Percentiles rank a stretch among this genome's conserved stretches.
Conservation (phyloP, 1,139 yeast genomes). For the Torulaspora globosa region DNA sequence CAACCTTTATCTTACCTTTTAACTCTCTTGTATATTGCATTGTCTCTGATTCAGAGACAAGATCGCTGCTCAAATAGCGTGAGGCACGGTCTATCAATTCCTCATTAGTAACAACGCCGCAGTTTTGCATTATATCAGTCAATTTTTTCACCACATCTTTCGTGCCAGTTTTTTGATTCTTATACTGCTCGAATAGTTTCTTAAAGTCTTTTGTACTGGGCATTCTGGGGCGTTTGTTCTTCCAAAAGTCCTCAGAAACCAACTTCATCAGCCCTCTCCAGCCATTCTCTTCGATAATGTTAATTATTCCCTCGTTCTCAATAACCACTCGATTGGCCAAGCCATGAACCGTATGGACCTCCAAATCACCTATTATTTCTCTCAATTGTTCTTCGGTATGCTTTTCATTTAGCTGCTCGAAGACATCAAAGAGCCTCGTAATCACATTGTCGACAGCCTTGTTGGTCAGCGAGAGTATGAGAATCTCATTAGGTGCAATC, state of each 20-base stretch:
- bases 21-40: constrained; percentile 17
- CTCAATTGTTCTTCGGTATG: constrained; percentile 10
- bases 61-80: constrained; percentile 18
- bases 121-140: constrained; percentile 34
- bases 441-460: constrained; percentile 57
- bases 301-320: constrained; percentile 38
- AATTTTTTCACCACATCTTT: constrained; percentile 25
- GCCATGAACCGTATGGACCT: constrained; percentile 60
- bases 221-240: constrained; percentile 10
- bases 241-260: constrained; percentile 26
- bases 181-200: constrained; percentile 37
- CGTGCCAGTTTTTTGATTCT: constrained; percentile 18
- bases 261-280: constrained; percentile 44
- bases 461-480: constrained; percentile 68
- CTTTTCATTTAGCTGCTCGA: constrained; percentile 35
- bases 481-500: constrained; percentile 49
- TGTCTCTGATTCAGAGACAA: constrained; percentile 9
- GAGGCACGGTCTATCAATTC: constrained; percentile 40
- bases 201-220: constrained; percentile 39
- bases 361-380: constrained; percentile 38
- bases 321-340: constrained; percentile 50
- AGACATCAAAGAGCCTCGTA: constrained; percentile 37
- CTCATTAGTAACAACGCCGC: constrained; percentile 43
- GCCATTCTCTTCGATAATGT: constrained; percentile 49
- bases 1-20: constrained; percentile 35